phyloP scores from a whole-genome alignment of 805 yeast genomes.

The Blastobotrys mokoenaii region DNA sequence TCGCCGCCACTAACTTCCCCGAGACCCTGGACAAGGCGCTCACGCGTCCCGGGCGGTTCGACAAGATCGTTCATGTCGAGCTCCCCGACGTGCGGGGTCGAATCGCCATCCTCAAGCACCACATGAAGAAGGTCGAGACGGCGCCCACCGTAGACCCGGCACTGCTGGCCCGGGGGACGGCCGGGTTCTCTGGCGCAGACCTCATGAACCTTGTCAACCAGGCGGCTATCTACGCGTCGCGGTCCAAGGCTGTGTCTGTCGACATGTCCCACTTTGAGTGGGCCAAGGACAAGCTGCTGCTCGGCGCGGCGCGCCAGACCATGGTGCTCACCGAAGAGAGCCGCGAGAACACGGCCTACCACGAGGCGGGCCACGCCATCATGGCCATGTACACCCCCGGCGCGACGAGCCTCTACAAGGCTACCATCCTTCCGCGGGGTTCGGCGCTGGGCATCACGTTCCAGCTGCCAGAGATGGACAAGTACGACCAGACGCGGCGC shows the following conservation, averaged over 20 bases:
- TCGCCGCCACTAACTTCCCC: constrained; percentile 98
- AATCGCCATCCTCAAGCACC: constrained; percentile 82
- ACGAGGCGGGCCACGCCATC: constrained; percentile 99
- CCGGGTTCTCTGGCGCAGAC: constrained; percentile 98
- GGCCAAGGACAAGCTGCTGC: constrained; percentile 96
- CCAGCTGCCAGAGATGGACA: constrained; percentile 97
- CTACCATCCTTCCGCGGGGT: constrained; percentile 95
- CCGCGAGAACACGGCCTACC: constrained; percentile 90
- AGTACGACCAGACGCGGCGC: constrained; percentile 80
- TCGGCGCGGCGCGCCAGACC: constrained; percentile 97
- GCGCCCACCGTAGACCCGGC: constrained; percentile 81
- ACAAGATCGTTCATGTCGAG: constrained; percentile 89
- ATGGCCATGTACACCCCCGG: constrained; percentile 93
- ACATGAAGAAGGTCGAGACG: constrained; percentile 83
- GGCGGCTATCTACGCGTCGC: constrained; percentile 97
- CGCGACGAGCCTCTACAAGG: constrained; percentile 92
- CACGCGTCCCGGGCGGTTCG: constrained; percentile 97
- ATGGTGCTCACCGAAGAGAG: constrained; percentile 97
- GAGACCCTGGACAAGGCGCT: constrained; percentile 94
- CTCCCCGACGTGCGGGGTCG: constrained; percentile 98
- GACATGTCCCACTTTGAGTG: constrained; percentile 91
- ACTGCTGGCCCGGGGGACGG: constrained; percentile 91
- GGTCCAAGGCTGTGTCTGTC: constrained; percentile 81
- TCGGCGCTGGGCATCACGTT: constrained; percentile 94
- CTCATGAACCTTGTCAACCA: constrained; percentile 92